Evolutionary conservation across 2,329 filamentous ascomycete genomes (phyloP), one percentile per base, ranked within the genome.

Genomic region (Boeremia lycopersici): DNA sequence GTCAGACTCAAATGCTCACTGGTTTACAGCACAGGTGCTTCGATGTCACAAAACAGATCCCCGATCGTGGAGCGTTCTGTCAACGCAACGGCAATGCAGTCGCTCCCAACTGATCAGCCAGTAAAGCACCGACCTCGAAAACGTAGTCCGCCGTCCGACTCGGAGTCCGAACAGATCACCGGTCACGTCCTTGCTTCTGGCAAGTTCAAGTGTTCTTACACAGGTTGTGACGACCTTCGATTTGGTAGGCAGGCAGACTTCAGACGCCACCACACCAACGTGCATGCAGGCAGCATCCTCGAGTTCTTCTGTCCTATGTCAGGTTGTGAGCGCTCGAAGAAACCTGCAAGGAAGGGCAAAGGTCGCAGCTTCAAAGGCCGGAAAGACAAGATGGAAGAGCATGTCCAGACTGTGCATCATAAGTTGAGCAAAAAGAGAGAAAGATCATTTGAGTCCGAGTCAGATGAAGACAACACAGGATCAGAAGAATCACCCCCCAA

Each of bases 231-330:
- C 6, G 54, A 59, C 11, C 30, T 63, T 3, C 60, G 46, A 1
- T 74, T 73, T 31, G 65, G 65, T 7, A 63, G 71, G 2, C 64
- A 68, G 12, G 71, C 71, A 1, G 71, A 74, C 41, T 63, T 74
- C 17, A 63, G 68, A 5, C 62, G 71, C 1, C 71, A 74, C 35
- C 56, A 65, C 19, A 58, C 58, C 0, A 65, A 68, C 15, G 33
- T 48, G 0, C 71, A 74, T 40, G 58, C 39, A 0, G 45, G 48
- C 2, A 42, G 59, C 4, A 35, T 53, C 0, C 26, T 53, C 0
- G 61, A 69, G 28, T 69, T 63, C 38, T 73, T 64, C 29, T 74
- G 71, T 28, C 48, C 61, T 0, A 7, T 56, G 3, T 4, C 30
- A 2, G 67, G 62, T 3, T 72, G 69, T 35, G n/a, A 42, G 0